Conservation (phyloP, 2,329 filamentous ascomycete species). For the Penicillium frequentans region DNA sequence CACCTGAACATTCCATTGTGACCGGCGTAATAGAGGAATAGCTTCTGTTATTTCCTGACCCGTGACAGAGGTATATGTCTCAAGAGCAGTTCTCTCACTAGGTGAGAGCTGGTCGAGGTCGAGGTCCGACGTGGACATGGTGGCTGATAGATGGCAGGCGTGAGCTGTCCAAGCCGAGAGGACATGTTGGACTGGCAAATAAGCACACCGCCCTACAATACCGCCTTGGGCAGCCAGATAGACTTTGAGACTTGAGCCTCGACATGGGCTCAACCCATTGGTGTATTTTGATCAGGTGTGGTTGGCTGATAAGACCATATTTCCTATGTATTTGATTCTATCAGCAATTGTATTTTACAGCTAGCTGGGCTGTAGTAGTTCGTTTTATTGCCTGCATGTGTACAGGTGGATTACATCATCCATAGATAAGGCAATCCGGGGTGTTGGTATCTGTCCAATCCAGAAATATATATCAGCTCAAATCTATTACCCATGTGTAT, state of each 20-base stretch:
- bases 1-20: constrained; percentile 95
- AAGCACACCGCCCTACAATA: constrained; percentile 8
- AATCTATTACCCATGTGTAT: neutral
- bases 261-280: neutral
- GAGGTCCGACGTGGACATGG: constrained; percentile 49
- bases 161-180: constrained; percentile 7
- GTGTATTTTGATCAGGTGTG: neutral
- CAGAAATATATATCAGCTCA: neutral
- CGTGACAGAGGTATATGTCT: constrained; percentile 86
- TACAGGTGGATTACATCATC: neutral
- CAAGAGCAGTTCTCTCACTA: constrained; percentile 77
- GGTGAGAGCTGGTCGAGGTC: constrained; percentile 68
- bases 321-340: neutral
- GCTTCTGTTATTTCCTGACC: constrained; percentile 77
- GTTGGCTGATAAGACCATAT: neutral
- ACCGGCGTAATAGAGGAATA: constrained; percentile 74
- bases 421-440: neutral
- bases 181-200: constrained; percentile 7
- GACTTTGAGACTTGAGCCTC: neutral
- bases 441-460: neutral
- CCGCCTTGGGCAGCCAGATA: neutral
- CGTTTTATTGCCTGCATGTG: neutral
- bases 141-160: constrained; percentile 20
- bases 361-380: neutral
- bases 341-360: neutral